Percentiles rank a stretch among this genome's conserved stretches.
These are phyloP conservation scores for Diversispora epigaea DNA, from an alignment of 192 early-diverging fungal species.

Conservation along the genomic window DNA sequence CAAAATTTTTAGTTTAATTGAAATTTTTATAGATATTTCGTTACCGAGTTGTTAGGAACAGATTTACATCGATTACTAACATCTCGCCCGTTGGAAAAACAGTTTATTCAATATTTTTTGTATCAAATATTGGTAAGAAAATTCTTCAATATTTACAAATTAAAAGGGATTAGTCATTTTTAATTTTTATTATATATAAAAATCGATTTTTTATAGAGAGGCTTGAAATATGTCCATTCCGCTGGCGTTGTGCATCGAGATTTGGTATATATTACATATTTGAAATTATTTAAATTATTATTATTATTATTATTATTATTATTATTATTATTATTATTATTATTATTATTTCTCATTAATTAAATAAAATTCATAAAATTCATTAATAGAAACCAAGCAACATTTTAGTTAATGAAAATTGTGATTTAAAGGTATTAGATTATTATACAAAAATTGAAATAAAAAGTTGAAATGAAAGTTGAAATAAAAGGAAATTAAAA, in stretches of 20 bases:
- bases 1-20: neutral
- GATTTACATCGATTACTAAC: constrained; percentile 92
- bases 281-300: neutral
- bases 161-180: neutral
- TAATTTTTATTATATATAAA: constrained; percentile 18
- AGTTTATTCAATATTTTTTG: constrained; percentile 97
- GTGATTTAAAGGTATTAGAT: constrained; percentile 76
- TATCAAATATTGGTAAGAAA: constrained; percentile 86
- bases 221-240: constrained; percentile 91
- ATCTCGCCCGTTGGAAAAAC: constrained; percentile 87
- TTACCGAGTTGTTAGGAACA: constrained; percentile 93
- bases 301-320: constrained; percentile 3
- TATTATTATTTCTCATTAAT: neutral
- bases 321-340: neutral
- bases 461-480: too few species aligned
- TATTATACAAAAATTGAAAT: too few species aligned
- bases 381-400: constrained; percentile 83
- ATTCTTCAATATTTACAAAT: neutral
- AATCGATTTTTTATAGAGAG: constrained; percentile 52
- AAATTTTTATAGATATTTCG: constrained; percentile 74
- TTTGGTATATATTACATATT: constrained; percentile 53
- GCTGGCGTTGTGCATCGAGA: constrained; percentile 96
- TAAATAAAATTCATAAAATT: neutral
- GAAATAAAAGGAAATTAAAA: too few species aligned
- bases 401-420: constrained; percentile 96